Evolutionary conservation across 2,329 filamentous ascomycete genomes (phyloP).

Genomic region (Phyllosticta citribraziliensis): DNA sequence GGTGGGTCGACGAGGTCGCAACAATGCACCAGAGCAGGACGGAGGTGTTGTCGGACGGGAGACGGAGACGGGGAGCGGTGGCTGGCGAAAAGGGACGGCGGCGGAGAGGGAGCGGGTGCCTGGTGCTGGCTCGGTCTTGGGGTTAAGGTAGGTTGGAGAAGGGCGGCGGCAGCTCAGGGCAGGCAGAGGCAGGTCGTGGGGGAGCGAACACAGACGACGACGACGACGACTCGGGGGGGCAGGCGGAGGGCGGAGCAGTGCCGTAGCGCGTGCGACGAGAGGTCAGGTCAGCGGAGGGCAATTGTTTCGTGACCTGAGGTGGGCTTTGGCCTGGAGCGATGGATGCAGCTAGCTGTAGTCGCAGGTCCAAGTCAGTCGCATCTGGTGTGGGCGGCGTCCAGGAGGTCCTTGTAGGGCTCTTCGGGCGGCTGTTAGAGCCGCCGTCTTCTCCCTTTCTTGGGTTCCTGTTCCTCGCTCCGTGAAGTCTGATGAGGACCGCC

Average conservation of each 20-base stretch:
- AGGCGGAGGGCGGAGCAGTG: neutral
- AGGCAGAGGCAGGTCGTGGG: neutral
- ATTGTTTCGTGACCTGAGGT: too few species aligned
- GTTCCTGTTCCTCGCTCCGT: neutral
- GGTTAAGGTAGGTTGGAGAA: too few species aligned
- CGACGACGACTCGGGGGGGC: neutral
- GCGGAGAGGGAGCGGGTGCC: neutral
- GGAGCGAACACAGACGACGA: neutral
- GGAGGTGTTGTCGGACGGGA: neutral
- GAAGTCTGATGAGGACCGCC: conserved; percentile 8
- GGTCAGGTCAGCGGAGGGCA: neutral
- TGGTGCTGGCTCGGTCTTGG: too few species aligned
- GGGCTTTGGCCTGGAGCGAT: neutral
- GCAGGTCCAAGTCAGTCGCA: neutral
- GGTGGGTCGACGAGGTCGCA: conserved; percentile 7
- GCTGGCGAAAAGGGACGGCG: neutral
- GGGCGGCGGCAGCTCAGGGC: neutral
- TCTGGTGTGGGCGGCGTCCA: neutral
- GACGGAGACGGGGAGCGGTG: neutral
- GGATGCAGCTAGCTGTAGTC: neutral
- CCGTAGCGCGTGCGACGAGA: neutral
- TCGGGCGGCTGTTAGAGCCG: neutral
- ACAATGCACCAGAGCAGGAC: neutral
- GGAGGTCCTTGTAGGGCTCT: neutral
- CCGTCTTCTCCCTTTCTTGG: neutral